Evolutionary conservation across 1,139 yeast genomes (phyloP).

Genomic region (Hansenula lynferdii): DNA sequence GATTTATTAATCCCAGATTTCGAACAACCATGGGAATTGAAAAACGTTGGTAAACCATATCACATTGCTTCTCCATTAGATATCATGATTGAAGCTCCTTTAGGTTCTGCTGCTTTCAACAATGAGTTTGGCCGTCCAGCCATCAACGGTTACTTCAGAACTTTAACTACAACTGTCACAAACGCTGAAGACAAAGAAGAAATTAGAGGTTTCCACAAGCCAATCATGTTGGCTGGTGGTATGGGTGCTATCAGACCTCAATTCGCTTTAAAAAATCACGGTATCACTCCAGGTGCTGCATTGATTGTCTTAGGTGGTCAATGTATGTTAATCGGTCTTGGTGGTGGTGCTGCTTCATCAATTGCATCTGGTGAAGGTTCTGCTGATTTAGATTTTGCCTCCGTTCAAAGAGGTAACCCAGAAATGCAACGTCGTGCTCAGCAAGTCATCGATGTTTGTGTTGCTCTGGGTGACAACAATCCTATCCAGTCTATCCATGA

Average conservation of each 20-base stretch:
- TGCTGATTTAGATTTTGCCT: slow-evolving; percentile 93
- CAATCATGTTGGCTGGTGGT: slow-evolving; percentile 99
- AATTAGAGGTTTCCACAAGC: slow-evolving; percentile 96
- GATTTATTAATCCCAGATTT: slow-evolving; percentile 84
- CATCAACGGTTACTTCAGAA: slow-evolving; percentile 94
- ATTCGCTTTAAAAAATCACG: slow-evolving; percentile 81
- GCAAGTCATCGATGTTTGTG: slow-evolving; percentile 94
- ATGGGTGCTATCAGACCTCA: slow-evolving; percentile 95
- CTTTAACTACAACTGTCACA: slow-evolving; percentile 74
- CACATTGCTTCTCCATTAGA: slow-evolving; percentile 93
- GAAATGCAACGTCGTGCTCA: slow-evolving; percentile 99
- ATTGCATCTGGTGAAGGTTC: slow-evolving; percentile 94
- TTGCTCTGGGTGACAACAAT: slow-evolving; percentile 69
- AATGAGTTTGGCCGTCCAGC: slow-evolving; percentile 99
- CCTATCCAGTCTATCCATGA: slow-evolving; percentile 97
- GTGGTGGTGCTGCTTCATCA: slow-evolving; percentile 99
- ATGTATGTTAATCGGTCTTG: slow-evolving; percentile 97
- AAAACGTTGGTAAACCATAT: slow-evolving; percentile 77
- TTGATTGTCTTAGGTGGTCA: slow-evolving; percentile 97
- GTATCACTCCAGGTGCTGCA: slow-evolving; percentile 89
- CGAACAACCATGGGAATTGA: slow-evolving; percentile 91
- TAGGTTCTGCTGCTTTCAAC: slow-evolving; percentile 97
- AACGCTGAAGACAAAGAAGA: slow-evolving; percentile 62
- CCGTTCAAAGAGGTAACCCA: slow-evolving; percentile 99
- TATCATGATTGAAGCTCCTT: slow-evolving; percentile 96